These are phyloP conservation scores for Neocatenulostroma microsporum DNA, from an alignment of 2,329 filamentous ascomycete species.

Conservation along the genomic window DNA sequence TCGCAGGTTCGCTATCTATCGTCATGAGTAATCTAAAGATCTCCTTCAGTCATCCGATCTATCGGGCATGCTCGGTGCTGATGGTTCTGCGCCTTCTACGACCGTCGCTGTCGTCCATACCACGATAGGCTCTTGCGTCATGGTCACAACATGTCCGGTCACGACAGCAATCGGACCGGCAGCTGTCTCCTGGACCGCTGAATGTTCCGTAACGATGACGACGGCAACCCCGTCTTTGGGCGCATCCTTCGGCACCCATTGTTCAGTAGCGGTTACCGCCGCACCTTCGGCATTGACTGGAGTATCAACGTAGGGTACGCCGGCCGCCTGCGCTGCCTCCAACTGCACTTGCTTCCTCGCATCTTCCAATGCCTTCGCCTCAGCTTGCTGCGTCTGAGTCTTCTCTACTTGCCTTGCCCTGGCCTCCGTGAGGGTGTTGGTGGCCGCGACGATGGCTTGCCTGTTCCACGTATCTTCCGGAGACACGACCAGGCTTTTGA, in stretches of 20 bases:
- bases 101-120: conserved; percentile 8
- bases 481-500: conserved; percentile 27
- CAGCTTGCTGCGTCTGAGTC: no score
- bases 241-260: no score
- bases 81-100: background rate
- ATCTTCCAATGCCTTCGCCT: conserved; percentile 8
- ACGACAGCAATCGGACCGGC: background rate
- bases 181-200: background rate
- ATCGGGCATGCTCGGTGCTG: no score
- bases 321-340: background rate
- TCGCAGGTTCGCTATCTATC: no score
- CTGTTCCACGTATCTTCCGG: conserved; percentile 26
- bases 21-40: no score
- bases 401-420: conserved; percentile 15
- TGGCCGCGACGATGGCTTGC: conserved; percentile 22
- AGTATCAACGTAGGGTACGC: background rate
- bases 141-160: conserved; percentile 2
- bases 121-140: conserved; percentile 6
- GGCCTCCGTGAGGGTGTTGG: conserved; percentile 23
- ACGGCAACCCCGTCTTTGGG: no score
- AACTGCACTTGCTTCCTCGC: conserved; percentile 12
- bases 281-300: background rate
- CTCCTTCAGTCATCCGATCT: no score
- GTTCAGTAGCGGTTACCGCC: background rate
- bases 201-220: background rate